These are phyloP conservation scores for Linnemannia hyalina DNA, from an alignment of 192 early-diverging fungal genomes.

Conservation along the genomic window DNA sequence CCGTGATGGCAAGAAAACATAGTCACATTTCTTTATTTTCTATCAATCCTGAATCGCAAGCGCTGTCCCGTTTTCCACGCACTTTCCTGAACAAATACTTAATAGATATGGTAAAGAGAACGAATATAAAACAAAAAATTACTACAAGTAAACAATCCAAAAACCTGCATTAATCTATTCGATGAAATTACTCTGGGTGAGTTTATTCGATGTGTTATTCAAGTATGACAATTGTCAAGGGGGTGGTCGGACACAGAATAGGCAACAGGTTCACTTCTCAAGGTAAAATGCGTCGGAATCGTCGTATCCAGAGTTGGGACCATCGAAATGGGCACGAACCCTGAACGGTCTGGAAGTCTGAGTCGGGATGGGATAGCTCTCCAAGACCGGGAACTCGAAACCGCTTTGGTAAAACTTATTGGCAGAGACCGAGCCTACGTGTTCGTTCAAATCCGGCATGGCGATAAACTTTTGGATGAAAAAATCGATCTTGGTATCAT, in stretches of 20 bases:
- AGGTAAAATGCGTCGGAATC: constrained; percentile 5
- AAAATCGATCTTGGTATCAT: constrained; percentile 11
- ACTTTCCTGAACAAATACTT: too few species aligned
- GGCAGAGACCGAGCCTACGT: background rate
- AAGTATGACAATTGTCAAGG: background rate
- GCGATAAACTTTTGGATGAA: constrained; percentile 13
- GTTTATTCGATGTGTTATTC: background rate
- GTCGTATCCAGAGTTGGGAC: constrained; percentile 2
- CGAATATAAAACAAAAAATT: too few species aligned
- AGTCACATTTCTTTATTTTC: too few species aligned
- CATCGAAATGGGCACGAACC: constrained; percentile 16
- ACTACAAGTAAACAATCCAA: too few species aligned
- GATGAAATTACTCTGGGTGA: background rate
- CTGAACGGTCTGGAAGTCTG: constrained; percentile 3
- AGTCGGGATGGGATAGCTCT: constrained; percentile 1
- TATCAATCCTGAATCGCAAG: too few species aligned
- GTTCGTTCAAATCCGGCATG: constrained; percentile 5
- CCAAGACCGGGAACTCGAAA: constrained; percentile 6
- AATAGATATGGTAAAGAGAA: too few species aligned
- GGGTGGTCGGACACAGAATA: background rate
- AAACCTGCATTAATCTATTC: too few species aligned
- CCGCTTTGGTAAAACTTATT: background rate
- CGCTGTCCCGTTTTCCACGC: too few species aligned
- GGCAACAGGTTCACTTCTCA: constrained; percentile 2
- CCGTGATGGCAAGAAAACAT: too few species aligned